Conservation (phyloP, 2,329 filamentous ascomycete species). For the Seiridium cupressi region DNA sequence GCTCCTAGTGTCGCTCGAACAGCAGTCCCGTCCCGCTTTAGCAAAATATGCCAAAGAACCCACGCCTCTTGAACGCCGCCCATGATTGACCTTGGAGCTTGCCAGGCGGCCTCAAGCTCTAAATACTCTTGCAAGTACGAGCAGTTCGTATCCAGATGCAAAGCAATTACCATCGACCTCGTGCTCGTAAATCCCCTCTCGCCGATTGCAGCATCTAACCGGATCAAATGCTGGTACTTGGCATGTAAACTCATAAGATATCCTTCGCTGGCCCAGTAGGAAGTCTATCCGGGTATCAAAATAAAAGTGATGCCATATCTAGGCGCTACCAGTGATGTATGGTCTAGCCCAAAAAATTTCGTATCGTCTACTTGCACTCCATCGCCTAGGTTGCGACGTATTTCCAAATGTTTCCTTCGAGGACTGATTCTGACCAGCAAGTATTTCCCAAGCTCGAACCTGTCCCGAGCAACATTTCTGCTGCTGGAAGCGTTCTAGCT, state of each 20-base stretch:
- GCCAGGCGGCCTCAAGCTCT: background rate
- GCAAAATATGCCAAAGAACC: background rate
- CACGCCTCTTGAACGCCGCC: slow-evolving; percentile 1
- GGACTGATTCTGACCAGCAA: background rate
- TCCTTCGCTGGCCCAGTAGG: slow-evolving; percentile 3
- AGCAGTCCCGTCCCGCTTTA: background rate
- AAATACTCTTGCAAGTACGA: background rate
- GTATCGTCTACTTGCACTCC: background rate
- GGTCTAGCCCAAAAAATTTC: background rate
- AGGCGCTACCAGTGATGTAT: background rate
- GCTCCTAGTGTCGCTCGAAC: background rate
- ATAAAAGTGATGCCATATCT: slow-evolving; percentile 15
- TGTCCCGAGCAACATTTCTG: background rate
- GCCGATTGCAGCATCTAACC: background rate
- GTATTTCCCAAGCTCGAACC: background rate
- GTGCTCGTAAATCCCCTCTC: background rate
- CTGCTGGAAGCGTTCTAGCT: background rate
- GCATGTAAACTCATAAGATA: background rate
- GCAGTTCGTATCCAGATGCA: background rate
- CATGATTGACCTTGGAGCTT: background rate
- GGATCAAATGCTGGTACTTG: background rate
- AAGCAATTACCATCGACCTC: background rate
- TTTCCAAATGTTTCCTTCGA: background rate
- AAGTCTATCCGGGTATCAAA: slow-evolving; percentile 38
- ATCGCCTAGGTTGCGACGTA: background rate